Conservation (phyloP, 306 rosid genomes). For the Cucurbita argyrosperma region DNA sequence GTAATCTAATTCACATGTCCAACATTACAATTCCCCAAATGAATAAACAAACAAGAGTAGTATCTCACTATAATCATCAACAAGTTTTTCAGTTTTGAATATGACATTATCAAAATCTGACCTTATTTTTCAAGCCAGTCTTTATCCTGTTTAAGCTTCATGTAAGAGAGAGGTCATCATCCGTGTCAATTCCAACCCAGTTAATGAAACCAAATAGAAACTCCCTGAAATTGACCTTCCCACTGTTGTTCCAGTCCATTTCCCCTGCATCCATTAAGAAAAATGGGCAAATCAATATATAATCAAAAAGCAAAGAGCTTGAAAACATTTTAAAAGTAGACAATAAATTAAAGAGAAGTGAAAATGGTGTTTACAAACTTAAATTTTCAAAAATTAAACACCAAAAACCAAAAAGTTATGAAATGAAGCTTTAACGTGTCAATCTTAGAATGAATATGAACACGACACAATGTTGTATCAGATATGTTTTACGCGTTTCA, state of each 20-base stretch:
- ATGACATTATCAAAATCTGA: not conserved
- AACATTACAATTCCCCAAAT: not conserved
- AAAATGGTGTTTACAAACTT: not conserved
- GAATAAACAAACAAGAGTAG: not conserved
- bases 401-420: not conserved
- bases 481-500: not conserved
- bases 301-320: not conserved
- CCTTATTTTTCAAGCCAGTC: not conserved
- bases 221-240: constrained; percentile 64
- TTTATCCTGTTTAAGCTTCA: not conserved
- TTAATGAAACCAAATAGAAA: constrained; percentile 71
- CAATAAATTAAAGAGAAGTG: not conserved
- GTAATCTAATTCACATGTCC: not conserved
- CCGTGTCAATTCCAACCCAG: constrained; percentile 72
- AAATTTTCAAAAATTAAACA: too few relatives aligned
- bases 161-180: constrained; percentile 26
- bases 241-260: constrained; percentile 83
- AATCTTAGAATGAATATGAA: not conserved
- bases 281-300: not conserved
- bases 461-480: not conserved
- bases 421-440: not conserved
- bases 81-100: not conserved
- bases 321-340: too few relatives aligned
- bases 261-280: constrained; percentile 29
- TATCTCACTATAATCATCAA: not conserved